Conservation (phyloP, 2,329 filamentous ascomycete species). For the Tolypocladium tropicale region DNA sequence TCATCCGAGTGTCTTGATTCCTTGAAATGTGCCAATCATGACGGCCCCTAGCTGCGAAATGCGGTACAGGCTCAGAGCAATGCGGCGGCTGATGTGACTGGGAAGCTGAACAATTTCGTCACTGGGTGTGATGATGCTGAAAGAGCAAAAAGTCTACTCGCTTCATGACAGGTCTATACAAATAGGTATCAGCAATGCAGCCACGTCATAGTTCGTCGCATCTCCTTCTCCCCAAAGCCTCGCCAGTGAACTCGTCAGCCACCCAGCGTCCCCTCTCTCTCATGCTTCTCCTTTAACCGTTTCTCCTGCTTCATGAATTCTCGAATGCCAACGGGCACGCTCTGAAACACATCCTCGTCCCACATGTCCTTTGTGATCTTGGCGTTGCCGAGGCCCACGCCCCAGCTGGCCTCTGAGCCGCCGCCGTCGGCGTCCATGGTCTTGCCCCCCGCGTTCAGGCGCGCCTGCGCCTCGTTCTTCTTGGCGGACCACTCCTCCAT, state of each 20-base stretch:
- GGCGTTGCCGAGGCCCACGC: constrained; percentile 21
- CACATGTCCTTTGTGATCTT: constrained; percentile 41
- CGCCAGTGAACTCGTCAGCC: constrained; percentile 24
- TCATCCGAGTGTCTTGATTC: background rate
- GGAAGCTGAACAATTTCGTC: background rate
- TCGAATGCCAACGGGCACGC: constrained; percentile 81
- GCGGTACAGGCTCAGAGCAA: too few species aligned
- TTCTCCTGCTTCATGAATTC: constrained; percentile 99
- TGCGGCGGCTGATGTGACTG: background rate
- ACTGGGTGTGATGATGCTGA: too few species aligned
- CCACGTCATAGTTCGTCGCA: background rate
- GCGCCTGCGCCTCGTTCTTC: constrained; percentile 50
- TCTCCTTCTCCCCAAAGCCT: background rate
- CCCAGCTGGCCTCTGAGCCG: constrained; percentile 62
- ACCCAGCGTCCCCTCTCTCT: constrained; percentile 39
- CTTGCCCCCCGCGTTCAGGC: constrained; percentile 26
- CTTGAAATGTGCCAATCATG: too few species aligned
- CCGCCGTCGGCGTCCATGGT: constrained; percentile 77
- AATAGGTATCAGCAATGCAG: background rate
- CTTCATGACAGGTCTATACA: background rate
- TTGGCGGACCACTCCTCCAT: constrained; percentile 76
- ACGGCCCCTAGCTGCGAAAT: too few species aligned
- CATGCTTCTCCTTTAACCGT: constrained; percentile 67
- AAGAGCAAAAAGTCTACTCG: background rate
- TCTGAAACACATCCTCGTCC: constrained; percentile 62